Evolutionary conservation across 352 stramenopile species (phyloP).

Genomic region (Phytophthora citricola): DNA sequence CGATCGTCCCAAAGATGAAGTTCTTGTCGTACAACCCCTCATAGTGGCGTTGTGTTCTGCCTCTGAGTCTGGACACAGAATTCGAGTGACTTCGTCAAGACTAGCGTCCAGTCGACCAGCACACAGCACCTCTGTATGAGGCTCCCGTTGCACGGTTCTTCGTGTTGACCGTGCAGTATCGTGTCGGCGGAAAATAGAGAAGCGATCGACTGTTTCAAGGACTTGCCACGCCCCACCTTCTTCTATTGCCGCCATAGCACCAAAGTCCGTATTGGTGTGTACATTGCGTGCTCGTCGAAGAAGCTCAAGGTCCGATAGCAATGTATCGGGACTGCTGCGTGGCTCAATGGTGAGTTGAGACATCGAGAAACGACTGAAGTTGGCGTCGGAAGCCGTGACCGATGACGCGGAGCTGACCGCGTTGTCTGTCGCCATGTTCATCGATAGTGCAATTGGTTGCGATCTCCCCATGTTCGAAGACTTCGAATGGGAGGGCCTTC

Average conservation of each 20-base stretch:
- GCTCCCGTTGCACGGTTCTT: not conserved
- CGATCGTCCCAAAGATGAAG: slow-evolving; percentile 37
- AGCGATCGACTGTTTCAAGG: slow-evolving; percentile 9
- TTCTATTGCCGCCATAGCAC: slow-evolving; percentile 2
- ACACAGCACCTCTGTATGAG: slow-evolving; percentile 23
- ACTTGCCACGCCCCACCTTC: slow-evolving; percentile 9
- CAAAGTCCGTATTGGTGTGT: slow-evolving; percentile 17
- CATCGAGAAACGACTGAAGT: slow-evolving; percentile 1
- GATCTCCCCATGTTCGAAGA: not conserved
- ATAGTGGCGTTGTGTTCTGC: slow-evolving; percentile 32
- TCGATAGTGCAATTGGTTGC: not conserved
- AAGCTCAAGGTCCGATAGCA: slow-evolving; percentile 4
- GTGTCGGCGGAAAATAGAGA: slow-evolving; percentile 16
- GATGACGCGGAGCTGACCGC: not conserved
- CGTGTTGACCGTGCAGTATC: not conserved
- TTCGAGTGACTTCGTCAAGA: slow-evolving; percentile 30
- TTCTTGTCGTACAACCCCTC: slow-evolving; percentile 29
- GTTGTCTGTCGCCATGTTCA: not conserved
- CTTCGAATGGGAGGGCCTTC: not conserved
- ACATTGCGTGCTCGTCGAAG: slow-evolving; percentile 11
- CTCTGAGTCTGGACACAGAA: slow-evolving; percentile 20
- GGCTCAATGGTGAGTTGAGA: slow-evolving; percentile 1
- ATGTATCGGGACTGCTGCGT: not conserved
- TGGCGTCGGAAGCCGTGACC: not conserved
- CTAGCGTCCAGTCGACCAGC: slow-evolving; percentile 25